Base-by-base conservation (phyloP, 2,329 filamentous ascomycete species). In the Diaporthe citrichinensis region DNA sequence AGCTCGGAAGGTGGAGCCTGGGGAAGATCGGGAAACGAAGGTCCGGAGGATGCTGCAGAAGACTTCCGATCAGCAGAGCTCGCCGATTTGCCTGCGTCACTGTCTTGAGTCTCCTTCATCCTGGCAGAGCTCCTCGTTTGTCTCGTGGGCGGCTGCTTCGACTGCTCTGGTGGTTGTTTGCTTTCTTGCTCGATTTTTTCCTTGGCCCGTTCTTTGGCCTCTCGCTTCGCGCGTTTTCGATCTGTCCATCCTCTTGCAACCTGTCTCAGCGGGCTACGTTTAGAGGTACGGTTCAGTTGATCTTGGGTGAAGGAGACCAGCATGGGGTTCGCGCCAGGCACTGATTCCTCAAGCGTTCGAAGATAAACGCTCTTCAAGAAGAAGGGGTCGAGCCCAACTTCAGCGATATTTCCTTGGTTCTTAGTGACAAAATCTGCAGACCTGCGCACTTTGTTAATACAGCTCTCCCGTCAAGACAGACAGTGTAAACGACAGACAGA, bases 351-450 rank as follows among this genome's bases (percentile, higher is more conserved):
- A 28, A 75, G 34, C 34, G 62, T 53, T 49, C 23, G 44, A 15
- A 58, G n/a, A 28, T 71, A 77, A 0, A 65, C 49, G 10, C 44
- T 23, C 25, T 53, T 59, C 15, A 75, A n/a, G 12, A 77, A 34
- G 15, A 17, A 51, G 15, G 61, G 53, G 10, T 51, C 69, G 15
- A 77, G 49, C 15, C 76, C 76, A n/a, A 75, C 46, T 55, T 73
- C 41, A 23, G 46, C 62, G 17, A 77, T 41, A 23, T 71, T 61
- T 1, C 17, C 73, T 44, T 75, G 57, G 17, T 75, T 77, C 25
- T 31, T 34, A n/a, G 41, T 36, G 41, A 73, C 4, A 65, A 77
- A 77, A 7, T 72, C 76, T 20, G 44, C 41, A 46, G 46, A 55
- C 65, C 65, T 69, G 36, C n/a, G 15, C 9, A 28, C 17, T 4